phyloP scores from a whole-genome alignment of 2,329 filamentous ascomycete genomes.

The Pseudogymnoascus sp. region DNA sequence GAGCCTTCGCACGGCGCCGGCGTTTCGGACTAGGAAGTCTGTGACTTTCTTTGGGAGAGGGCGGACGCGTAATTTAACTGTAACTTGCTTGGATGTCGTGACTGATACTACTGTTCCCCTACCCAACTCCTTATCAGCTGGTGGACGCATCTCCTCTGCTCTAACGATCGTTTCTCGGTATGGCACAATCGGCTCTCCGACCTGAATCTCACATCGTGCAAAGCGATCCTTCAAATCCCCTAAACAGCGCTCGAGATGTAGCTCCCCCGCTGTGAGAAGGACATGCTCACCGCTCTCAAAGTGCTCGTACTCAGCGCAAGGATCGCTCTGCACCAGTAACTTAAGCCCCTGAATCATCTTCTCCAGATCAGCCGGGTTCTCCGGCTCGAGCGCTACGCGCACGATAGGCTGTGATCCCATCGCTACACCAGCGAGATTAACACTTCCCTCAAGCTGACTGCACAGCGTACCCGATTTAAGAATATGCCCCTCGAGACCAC shows the following conservation, averaged over 20 bases:
- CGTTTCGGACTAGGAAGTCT: constrained; percentile 76
- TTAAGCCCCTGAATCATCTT: constrained; percentile 89
- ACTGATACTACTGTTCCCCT: constrained; percentile 68
- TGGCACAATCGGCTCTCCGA: constrained; percentile 87
- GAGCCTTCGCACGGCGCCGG: constrained; percentile 67
- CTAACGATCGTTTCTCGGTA: constrained; percentile 88
- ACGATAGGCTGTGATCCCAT: constrained; percentile 85
- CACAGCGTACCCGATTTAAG: constrained; percentile 92
- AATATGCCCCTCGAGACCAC: constrained; percentile 85
- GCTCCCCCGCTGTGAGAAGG: constrained; percentile 82
- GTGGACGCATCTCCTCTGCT: constrained; percentile 84
- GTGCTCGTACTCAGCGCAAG: constrained; percentile 92
- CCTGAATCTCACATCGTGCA: constrained; percentile 88
- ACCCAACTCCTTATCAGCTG: constrained; percentile 76
- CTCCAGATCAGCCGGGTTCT: constrained; percentile 79
- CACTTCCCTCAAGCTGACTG: constrained; percentile 74
- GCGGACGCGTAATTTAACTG: constrained; percentile 64
- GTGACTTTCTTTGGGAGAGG: constrained; percentile 74
- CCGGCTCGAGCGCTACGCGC: constrained; percentile 88
- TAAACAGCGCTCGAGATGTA: constrained; percentile 88
- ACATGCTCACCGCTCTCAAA: constrained; percentile 92
- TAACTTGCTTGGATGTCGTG: constrained; percentile 81
- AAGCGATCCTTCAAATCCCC: constrained; percentile 91
- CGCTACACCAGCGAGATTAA: constrained; percentile 82
- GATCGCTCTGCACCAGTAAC: constrained; percentile 87